Conservation (phyloP, 768 basidiomycete genomes). For the Podaxis sp. region DNA sequence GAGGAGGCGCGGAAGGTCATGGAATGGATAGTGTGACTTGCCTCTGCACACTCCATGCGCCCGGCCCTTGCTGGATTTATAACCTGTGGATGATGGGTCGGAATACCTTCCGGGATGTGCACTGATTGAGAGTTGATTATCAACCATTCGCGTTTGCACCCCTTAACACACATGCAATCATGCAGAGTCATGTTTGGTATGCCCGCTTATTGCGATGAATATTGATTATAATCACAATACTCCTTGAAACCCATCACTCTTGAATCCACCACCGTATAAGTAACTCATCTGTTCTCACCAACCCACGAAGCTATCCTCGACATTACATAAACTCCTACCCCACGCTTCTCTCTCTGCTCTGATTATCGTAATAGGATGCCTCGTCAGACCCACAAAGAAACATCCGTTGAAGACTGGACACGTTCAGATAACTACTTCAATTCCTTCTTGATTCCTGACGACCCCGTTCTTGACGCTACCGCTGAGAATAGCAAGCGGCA, state of each 20-base stretch:
- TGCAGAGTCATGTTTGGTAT: no score
- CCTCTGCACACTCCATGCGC: not conserved
- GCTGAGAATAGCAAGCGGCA: constrained; percentile 38
- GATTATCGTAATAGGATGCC: not conserved
- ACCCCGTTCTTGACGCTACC: constrained; percentile 40
- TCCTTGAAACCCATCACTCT: no score
- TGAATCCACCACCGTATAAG: not conserved
- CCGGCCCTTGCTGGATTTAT: no score
- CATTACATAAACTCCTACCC: not conserved
- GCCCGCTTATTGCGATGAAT: no score
- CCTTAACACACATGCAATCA: no score
- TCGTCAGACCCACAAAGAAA: constrained; percentile 18
- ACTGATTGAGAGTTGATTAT: no score
- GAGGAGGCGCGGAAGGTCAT: constrained; percentile 57
- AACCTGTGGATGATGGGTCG: no score
- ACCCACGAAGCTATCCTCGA: not conserved
- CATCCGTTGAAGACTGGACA: constrained; percentile 41
- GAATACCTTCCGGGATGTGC: no score
- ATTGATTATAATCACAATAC: no score
- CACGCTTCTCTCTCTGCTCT: not conserved
- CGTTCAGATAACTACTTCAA: constrained; percentile 56
- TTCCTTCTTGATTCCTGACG: constrained; percentile 46
- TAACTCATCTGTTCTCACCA: not conserved
- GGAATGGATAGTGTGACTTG: constrained; percentile 47
- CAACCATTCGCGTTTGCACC: no score